phyloP scores from a whole-genome alignment of 805 yeast species.

The Candida peoriensis region DNA sequence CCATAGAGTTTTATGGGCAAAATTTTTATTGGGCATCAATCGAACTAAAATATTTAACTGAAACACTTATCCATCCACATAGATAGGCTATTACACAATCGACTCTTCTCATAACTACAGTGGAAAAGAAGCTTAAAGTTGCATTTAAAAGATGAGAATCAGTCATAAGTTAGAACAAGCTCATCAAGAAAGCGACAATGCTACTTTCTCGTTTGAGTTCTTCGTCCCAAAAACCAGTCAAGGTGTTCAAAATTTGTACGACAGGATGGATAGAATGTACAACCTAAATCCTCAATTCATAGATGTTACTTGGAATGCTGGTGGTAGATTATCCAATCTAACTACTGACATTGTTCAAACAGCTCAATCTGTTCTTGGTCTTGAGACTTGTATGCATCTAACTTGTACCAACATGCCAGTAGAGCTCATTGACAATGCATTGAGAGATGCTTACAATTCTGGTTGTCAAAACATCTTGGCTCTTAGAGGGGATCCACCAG shows the following conservation, averaged over 20 bases:
- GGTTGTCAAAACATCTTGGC: slow-evolving; percentile 97
- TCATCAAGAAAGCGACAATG: slow-evolving; percentile 27
- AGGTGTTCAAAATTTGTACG: slow-evolving; percentile 94
- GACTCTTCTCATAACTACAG: no score
- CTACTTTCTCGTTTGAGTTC: slow-evolving; percentile 94
- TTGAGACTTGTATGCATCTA: slow-evolving; percentile 97
- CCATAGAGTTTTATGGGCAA: no score
- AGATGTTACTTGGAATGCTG: slow-evolving; percentile 98
- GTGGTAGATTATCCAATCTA: slow-evolving; percentile 77
- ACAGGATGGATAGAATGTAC: slow-evolving; percentile 97
- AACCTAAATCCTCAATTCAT: slow-evolving; percentile 85
- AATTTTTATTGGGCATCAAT: no score
- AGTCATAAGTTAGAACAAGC: slow-evolving; percentile 33
- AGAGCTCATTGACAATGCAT: slow-evolving; percentile 75
- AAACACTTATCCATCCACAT: no score
- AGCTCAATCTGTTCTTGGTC: slow-evolving; percentile 82
- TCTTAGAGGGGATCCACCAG: slow-evolving; percentile 92
- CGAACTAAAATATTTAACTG: no score
- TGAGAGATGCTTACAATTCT: slow-evolving; percentile 76
- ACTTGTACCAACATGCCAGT: slow-evolving; percentile 95
- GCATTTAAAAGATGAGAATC: slow-evolving; percentile 35
- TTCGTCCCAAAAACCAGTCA: slow-evolving; percentile 97
- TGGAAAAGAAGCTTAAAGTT: no score
- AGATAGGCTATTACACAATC: no score
- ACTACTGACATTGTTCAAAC: slow-evolving; percentile 92